Evolutionary conservation across 2,329 filamentous ascomycete genomes (phyloP), one percentile per base, ranked within the genome.

Genomic region (Colletotrichum sublineola): DNA sequence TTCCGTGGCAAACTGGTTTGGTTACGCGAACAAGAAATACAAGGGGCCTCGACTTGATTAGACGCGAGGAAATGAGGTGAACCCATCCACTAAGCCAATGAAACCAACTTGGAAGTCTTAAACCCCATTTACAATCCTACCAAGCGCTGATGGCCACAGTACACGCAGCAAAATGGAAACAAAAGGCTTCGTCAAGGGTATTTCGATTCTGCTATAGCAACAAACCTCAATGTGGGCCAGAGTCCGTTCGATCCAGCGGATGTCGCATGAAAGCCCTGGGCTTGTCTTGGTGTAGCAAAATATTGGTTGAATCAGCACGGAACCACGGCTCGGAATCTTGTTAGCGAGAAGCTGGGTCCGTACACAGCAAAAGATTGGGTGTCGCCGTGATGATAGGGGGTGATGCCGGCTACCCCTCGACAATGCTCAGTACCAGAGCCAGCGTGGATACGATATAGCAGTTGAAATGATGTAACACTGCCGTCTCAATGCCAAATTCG

Each of bases 131-230:
- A 24, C 2, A 33, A 18, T 9, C 15, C 50, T 3, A 1, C 29
- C 7, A 33, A 18, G 77, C 60, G 2, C 48, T 83, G 1, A 79
- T 83, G 4, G 80, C 79, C 2, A 81, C 83, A 62, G 76, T 76
- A 14, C 78, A 81, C 24, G 74, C 77, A 0, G 63, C 76, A 2
- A 20, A 20, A 42, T 5, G 76, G 78, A 3, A 73, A 79, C 6
- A 78, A 83, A 44, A 0, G 74, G 79, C 0, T 83, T 81, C 61
- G 77, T 78, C 0, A 75, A 78, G 0, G 81, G 42, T 5, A 81
- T 12, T 83, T 20, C 75, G 83, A 24, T 71, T 83, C 7, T 82
- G 83, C 77, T 0, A 73, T 83, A 0, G 78, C 79, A n/a, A 82
- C 80, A 0, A 70, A 67, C 0, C 71, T 74, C 0, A 61, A 66